Conservation (phyloP, 225 moss, liverwort and hornwort species). For the Straminergon stramineum region DNA sequence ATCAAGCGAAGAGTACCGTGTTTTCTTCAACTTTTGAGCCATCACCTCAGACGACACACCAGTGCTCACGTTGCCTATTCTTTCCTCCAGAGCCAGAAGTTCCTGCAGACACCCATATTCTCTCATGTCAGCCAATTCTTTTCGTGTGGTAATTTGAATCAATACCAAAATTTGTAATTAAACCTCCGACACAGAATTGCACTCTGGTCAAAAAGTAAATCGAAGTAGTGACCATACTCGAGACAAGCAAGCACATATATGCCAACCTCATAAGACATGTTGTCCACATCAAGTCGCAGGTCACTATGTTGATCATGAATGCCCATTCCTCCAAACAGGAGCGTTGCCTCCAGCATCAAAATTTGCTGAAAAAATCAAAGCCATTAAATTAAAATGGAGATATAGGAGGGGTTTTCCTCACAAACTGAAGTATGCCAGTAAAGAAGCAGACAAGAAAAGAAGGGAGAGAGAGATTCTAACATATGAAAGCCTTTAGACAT, state of each 20-base stretch:
- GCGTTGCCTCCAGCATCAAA: conserved; percentile 80
- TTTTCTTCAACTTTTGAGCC: conserved; percentile 52
- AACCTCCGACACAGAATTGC: not conserved
- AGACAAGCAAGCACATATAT: not conserved
- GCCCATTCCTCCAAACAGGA: conserved; percentile 85
- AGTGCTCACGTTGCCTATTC: conserved; percentile 85
- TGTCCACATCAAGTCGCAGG: conserved; percentile 81
- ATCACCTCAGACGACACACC: conserved; percentile 54
- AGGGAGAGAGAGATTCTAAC: not conserved
- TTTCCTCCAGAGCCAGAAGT: conserved; percentile 82
- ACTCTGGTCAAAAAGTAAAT: not conserved
- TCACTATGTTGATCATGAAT: conserved; percentile 91
- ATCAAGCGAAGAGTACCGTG: conserved; percentile 55
- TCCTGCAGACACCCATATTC: conserved; percentile 32
- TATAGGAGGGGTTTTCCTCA: not conserved
- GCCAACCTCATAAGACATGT: conserved; percentile 79
- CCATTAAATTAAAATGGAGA: not conserved
- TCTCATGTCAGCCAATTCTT: not conserved
- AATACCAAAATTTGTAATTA: not conserved
- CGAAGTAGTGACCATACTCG: not conserved
- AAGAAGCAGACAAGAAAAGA: not conserved
- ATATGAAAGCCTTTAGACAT: not conserved
- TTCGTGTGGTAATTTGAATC: not conserved
- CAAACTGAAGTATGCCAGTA: not conserved
- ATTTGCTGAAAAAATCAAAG: conserved; percentile 53